These are phyloP conservation scores for Yamadazyma mexicana DNA, from an alignment of 1,139 yeast genomes.

Conservation along the genomic window DNA sequence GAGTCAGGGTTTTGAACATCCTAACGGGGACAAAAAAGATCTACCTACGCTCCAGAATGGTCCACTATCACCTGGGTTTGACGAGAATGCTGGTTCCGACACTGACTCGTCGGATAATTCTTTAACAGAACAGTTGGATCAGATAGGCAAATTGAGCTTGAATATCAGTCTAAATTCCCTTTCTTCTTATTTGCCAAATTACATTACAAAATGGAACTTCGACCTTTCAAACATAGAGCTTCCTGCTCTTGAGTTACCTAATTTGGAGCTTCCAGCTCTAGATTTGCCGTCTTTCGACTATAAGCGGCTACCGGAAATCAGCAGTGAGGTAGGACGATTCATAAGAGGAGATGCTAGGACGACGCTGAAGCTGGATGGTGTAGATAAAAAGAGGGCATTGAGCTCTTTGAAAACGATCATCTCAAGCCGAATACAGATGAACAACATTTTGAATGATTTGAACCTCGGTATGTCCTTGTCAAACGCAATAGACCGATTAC, in stretches of 20 bases:
- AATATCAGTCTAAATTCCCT: constrained; percentile 5
- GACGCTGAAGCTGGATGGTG: constrained; percentile 2
- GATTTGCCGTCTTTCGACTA: constrained; percentile 9
- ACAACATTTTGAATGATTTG: constrained; percentile 50
- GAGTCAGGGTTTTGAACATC: too few species aligned
- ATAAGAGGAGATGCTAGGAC: constrained; percentile 8
- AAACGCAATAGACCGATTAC: constrained; percentile 57
- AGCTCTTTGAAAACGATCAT: constrained; percentile 30
- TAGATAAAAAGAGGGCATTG: constrained; percentile 4
- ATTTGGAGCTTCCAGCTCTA: constrained; percentile 9
- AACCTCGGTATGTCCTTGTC: constrained; percentile 51
- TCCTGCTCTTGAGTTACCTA: constrained; percentile 6
- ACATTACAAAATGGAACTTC: constrained; percentile 5
- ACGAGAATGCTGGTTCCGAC: neutral
- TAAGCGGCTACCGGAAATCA: constrained; percentile 11
- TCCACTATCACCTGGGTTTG: neutral
- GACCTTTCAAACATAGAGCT: constrained; percentile 5
- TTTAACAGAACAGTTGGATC: constrained; percentile 16
- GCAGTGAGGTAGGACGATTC: constrained; percentile 12
- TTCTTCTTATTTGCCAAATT: constrained; percentile 10
- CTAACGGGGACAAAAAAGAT: neutral
- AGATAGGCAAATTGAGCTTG: constrained; percentile 15
- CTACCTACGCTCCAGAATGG: neutral
- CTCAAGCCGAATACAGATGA: constrained; percentile 48
- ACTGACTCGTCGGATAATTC: constrained; percentile 14